Conservation (phyloP, 2,329 filamentous ascomycete species). For the Salinomyces thailandicus region DNA sequence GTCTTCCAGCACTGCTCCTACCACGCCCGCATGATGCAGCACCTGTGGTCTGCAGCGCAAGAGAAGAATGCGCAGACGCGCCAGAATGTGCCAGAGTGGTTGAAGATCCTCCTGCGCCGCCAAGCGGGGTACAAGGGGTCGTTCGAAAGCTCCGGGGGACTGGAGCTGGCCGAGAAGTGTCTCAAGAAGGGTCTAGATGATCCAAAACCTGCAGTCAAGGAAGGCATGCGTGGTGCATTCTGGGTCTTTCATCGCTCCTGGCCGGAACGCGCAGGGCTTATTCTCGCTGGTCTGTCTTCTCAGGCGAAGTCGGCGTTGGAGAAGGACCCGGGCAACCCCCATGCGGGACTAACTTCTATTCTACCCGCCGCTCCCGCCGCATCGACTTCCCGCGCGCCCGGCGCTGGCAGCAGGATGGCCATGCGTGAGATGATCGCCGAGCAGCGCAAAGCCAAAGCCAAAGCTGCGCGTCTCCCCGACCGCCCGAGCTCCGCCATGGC, state of each 20-base stretch:
- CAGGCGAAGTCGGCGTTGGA: constrained; percentile 72
- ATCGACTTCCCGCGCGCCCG: neutral
- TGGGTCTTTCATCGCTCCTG: constrained; percentile 74
- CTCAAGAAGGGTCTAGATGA: constrained; percentile 83
- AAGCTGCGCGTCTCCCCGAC: constrained; percentile 38
- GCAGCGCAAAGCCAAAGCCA: constrained; percentile 54
- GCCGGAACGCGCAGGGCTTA: constrained; percentile 64
- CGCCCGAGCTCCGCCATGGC: constrained; percentile 50
- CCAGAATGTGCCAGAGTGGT: constrained; percentile 68
- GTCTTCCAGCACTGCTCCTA: constrained; percentile 74
- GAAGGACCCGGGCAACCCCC: constrained; percentile 74
- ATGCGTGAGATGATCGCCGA: constrained; percentile 71
- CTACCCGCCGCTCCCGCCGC: constrained; percentile 36
- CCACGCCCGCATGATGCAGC: constrained; percentile 70
- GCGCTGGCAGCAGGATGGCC: constrained; percentile 42
- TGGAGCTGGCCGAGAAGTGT: constrained; percentile 77
- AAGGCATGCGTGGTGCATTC: constrained; percentile 73
- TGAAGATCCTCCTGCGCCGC: constrained; percentile 70
- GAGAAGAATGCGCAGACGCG: constrained; percentile 91
- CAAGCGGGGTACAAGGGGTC: constrained; percentile 68
- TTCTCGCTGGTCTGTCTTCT: constrained; percentile 66
- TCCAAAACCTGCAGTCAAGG: constrained; percentile 79
- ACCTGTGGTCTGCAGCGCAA: constrained; percentile 69
- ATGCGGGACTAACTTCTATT: constrained; percentile 33
- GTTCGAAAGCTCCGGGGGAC: constrained; percentile 72